Evolutionary conservation across 2,329 filamentous ascomycete genomes (phyloP).

Genomic region (Pyrenophora teres): DNA sequence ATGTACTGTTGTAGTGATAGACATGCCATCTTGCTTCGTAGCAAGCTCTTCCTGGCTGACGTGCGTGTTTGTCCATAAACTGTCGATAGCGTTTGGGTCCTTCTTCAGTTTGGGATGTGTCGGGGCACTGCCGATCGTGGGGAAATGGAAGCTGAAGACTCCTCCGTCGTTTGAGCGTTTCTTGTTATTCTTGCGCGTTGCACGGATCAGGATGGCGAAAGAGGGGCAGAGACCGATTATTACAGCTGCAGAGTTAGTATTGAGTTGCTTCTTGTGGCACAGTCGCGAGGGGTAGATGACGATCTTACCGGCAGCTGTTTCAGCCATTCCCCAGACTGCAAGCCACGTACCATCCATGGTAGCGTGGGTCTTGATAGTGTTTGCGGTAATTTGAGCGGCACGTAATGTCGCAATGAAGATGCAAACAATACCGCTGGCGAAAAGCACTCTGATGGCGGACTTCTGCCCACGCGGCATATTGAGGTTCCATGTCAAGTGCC

Average conservation of each 20-base stretch:
- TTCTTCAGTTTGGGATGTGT: too few relatives aligned
- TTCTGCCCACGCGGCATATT: conserved; percentile 3
- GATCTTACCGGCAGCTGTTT: conserved; percentile 20
- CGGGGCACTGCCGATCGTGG: too few relatives aligned
- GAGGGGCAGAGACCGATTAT: not conserved
- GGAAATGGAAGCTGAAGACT: too few relatives aligned
- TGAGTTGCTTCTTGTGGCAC: not conserved
- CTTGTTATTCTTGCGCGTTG: not conserved
- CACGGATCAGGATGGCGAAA: not conserved
- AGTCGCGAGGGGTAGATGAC: not conserved
- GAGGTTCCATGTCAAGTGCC: conserved; percentile 5
- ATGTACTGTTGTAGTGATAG: too few relatives aligned
- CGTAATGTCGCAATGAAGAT: conserved; percentile 5
- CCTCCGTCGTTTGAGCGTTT: too few relatives aligned
- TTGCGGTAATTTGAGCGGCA: not conserved
- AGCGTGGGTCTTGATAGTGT: not conserved
- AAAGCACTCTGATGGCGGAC: not conserved
- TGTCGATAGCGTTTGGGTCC: too few relatives aligned
- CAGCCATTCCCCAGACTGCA: conserved; percentile 3
- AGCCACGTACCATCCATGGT: conserved; percentile 4
- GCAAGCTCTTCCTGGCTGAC: too few relatives aligned
- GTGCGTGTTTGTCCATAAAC: too few relatives aligned
- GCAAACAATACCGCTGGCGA: conserved; percentile 1
- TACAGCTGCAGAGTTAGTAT: not conserved
- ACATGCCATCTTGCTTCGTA: too few relatives aligned